Percentiles rank a stretch among this genome's conserved stretches.
These are phyloP conservation scores for Bullera alba DNA, from an alignment of 768 basidiomycete species.

Conservation along the genomic window DNA sequence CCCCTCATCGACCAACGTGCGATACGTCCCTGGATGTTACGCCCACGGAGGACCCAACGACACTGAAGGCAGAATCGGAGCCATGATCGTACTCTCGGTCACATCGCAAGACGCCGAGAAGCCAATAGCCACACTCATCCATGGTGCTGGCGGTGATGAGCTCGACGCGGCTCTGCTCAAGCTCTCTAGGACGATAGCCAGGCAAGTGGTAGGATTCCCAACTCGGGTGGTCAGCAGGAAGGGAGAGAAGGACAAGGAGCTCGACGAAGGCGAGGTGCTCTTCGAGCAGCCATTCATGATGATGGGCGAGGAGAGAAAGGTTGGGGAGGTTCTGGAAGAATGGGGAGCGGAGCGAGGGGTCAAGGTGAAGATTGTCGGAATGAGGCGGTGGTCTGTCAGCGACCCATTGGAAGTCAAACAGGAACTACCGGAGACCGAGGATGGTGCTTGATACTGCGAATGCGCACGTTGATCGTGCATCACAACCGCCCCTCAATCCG, in stretches of 20 bases:
- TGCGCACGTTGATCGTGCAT: background rate
- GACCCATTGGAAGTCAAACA: slow-evolving; percentile 18
- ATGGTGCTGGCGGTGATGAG: slow-evolving; percentile 32
- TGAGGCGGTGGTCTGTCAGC: slow-evolving; percentile 39
- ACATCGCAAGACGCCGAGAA: slow-evolving; percentile 48
- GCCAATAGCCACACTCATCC: slow-evolving; percentile 31
- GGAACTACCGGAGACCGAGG: background rate
- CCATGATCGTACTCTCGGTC: slow-evolving; percentile 49
- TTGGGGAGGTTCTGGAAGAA: slow-evolving; percentile 30
- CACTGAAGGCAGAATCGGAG: slow-evolving; percentile 51
- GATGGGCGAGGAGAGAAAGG: slow-evolving; percentile 30
- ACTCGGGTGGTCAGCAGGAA: slow-evolving; percentile 52
- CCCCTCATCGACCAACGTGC: slow-evolving; percentile 30
- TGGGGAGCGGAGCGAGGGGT: slow-evolving; percentile 39
- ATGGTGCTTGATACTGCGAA: background rate
- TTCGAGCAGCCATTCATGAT: slow-evolving; percentile 42
- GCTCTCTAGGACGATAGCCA: slow-evolving; percentile 67
- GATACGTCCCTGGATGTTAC: slow-evolving; percentile 41
- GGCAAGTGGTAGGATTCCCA: slow-evolving; percentile 78
- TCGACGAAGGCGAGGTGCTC: slow-evolving; percentile 34
- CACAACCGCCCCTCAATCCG: too few relatives aligned
- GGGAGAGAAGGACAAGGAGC: slow-evolving; percentile 4
- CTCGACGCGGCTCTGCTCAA: slow-evolving; percentile 55
- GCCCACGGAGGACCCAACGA: slow-evolving; percentile 41
- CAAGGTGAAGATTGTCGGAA: slow-evolving; percentile 32